Percentiles rank a stretch among this genome's conserved stretches.
Evolutionary conservation across 2,329 filamentous ascomycete genomes (phyloP).

Genomic region (Trichoderma lentiforme): DNA sequence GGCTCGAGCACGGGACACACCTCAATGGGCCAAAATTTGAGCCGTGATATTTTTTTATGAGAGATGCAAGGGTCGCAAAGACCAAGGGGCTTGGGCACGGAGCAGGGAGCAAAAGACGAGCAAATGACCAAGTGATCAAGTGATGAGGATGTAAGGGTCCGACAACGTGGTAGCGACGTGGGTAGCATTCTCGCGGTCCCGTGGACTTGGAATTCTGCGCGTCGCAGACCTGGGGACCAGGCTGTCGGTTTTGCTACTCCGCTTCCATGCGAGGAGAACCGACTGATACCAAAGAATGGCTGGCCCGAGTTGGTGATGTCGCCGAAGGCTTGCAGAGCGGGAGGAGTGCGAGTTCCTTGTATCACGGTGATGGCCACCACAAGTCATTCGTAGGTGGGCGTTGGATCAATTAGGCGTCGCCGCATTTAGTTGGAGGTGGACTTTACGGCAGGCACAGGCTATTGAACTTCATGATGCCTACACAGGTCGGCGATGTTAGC

Average conservation of each 20-base stretch:
- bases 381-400: neutral
- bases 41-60: neutral
- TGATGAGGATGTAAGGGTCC: neutral
- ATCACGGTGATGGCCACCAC: neutral
- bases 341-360: neutral
- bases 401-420: neutral
- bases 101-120: neutral
- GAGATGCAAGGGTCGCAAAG: conserved; percentile 1
- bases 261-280: neutral
- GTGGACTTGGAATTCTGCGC: neutral
- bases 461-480: neutral
- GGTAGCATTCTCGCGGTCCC: neutral
- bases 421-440: neutral
- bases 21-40: neutral
- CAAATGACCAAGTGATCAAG: conserved; percentile 7
- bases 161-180: neutral
- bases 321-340: neutral
- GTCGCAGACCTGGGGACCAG: neutral
- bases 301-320: neutral
- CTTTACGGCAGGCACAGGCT: neutral
- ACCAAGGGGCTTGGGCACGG: neutral
- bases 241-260: neutral
- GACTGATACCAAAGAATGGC: neutral
- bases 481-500: neutral
- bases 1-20: neutral